Base-by-base conservation (phyloP, 2,329 filamentous ascomycete species). In the Capronia coronata region DNA sequence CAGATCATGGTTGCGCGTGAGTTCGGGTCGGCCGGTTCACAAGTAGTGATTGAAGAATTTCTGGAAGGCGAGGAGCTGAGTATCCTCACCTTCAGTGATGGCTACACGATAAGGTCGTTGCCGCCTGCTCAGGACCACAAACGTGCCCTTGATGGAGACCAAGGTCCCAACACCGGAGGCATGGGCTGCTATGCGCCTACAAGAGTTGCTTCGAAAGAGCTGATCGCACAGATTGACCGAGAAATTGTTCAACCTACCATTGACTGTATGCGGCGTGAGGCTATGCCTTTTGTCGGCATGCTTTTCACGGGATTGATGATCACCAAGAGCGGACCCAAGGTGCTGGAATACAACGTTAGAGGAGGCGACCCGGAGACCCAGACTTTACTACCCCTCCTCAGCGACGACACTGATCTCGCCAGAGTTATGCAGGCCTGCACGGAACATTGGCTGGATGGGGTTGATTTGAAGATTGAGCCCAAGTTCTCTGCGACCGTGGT, bases 141-240 rank as follows among this genome's bases (percentile, higher is more conserved):
- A 77, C 81, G 89, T 55, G 89, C 94, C 57, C 86, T 86, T 46
- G 93, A 98, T 63, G 87, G 86, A 47, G 91, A 97, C 65, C 77
- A 80, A 43, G 93, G 93, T 1, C 87, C 89, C 30, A 97, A 97
- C 71, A 97, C 93, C 1, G 93, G 91, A 52, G 93, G 93, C 34
- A 97, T 97, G 93, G 93, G 93, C 44, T 95, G 89, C 65, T 97
- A 97, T 68, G 89, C 90, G 13, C 87, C 87, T n/a, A 94, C 90
- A 1, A 85, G 80, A 56, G 83, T 90, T 61, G 83, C 84, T 23
- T 85, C 84, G 0, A 78, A 82, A 44, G 80, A 84, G 54, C 75
- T 94, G n/a, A 77, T 93, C 14, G 83, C 83, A 14, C 76, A 82
- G 53, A 82, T 98, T 54, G 84, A 96, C 64, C 75, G 76, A 48